A percentile compares a stretch with the other conserved stretches of the same genome.
Conservation (phyloP, 805 yeast genomes). For the Yarrowia yakushimensis region DNA sequence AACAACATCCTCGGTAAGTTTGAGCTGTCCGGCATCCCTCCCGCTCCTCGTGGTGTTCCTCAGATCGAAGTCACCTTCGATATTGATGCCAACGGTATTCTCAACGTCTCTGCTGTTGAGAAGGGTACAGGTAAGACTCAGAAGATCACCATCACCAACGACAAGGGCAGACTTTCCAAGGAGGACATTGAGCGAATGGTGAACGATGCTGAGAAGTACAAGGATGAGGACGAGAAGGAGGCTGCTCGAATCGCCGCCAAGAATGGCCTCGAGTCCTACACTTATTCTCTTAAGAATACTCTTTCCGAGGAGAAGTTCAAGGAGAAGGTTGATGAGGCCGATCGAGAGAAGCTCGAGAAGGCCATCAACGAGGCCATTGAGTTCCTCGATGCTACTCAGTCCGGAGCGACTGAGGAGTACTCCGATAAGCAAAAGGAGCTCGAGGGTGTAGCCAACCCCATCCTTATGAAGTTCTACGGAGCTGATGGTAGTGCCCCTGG, state of each 20-base stretch:
- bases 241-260: conserved; percentile 87
- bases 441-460: conserved; percentile 1
- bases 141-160: conserved; percentile 61
- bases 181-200: background rate
- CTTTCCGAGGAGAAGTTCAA: background rate
- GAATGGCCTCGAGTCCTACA: conserved; percentile 69
- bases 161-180: background rate
- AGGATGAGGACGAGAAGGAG: conserved; percentile 65
- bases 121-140: conserved; percentile 98
- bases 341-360: conserved; percentile 63
- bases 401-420: background rate
- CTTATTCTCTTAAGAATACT: background rate
- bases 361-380: conserved; percentile 80
- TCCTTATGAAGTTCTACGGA: background rate
- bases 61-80: conserved; percentile 47
- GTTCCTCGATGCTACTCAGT: conserved; percentile 38
- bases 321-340: conserved; percentile 55
- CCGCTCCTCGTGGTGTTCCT: conserved; percentile 98
- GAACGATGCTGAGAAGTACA: background rate
- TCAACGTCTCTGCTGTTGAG: conserved; percentile 93
- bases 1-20: conserved; percentile 96
- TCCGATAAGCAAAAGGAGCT: background rate
- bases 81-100: conserved; percentile 83
- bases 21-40: conserved; percentile 94
- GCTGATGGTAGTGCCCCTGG: conserved; percentile 52